These are phyloP conservation scores for Beverwykella pulmonaria DNA, from an alignment of 495 filamentous ascomycete genomes.

Conservation along the genomic window DNA sequence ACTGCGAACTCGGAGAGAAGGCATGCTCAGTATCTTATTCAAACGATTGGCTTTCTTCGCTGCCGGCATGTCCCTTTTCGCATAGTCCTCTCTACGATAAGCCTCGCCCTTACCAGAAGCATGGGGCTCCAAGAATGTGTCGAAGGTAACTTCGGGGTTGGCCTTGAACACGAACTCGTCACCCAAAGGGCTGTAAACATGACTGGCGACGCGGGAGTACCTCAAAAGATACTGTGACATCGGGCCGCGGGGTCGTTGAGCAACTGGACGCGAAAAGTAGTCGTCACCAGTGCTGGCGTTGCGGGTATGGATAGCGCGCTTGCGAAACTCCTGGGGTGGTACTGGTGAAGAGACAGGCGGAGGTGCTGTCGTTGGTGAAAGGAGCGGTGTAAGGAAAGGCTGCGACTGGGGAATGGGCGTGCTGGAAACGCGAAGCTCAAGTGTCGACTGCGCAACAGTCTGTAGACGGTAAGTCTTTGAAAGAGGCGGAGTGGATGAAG, in stretches of 20 bases:
- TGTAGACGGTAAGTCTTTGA: neutral
- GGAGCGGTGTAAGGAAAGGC: no score
- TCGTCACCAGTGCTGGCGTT: slow-evolving; percentile 9
- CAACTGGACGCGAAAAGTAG: neutral
- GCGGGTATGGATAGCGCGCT: neutral
- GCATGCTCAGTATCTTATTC: slow-evolving; percentile 3
- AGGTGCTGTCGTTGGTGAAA: neutral
- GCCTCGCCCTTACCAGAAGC: slow-evolving; percentile 29
- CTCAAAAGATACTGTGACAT: neutral
- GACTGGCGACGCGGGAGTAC: neutral
- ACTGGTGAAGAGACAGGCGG: neutral
- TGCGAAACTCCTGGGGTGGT: neutral
- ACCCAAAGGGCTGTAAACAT: slow-evolving; percentile 6
- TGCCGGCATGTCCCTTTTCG: no score
- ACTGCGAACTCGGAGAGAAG: neutral
- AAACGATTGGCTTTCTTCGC: neutral
- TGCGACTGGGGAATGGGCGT: neutral
- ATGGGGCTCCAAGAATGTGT: slow-evolving; percentile 23
- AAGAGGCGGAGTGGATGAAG: neutral
- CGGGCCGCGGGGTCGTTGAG: neutral
- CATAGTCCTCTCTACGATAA: slow-evolving; percentile 17
- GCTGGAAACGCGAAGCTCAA: slow-evolving; percentile 1
- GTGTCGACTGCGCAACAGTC: neutral
- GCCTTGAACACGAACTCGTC: neutral
- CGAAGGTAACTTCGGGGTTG: slow-evolving; percentile 20